Base-by-base conservation (phyloP, 495 filamentous ascomycete species). In the Aspergillus incahuasiensis region DNA sequence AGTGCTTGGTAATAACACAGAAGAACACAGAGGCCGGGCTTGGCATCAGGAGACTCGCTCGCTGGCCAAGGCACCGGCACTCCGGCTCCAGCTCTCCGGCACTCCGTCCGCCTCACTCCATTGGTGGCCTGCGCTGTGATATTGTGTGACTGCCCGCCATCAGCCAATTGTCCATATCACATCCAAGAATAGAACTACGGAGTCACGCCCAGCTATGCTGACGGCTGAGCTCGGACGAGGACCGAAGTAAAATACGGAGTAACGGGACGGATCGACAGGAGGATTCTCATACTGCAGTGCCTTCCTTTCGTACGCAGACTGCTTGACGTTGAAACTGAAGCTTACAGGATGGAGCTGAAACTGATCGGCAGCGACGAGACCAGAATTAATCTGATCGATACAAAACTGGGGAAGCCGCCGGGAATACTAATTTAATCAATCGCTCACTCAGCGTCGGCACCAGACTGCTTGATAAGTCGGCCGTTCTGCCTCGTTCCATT, bases 1-100 rank as follows among this genome's bases (percentile, higher is more conserved):
- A 19, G 38, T 49, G 53, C 53, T 56, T 56, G 53, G 53, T 56
- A 56, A 56, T 56, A 35, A 15, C 32, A 35, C 8, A 9, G 16
- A 19, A 11, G 2, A 11, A 9, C 32, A 5, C 5, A 35, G 32
- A 6, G 12, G 12, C 32, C 12, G 32, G 32, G 45, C 45, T n/a
- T 30, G 21, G 43, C 22, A 24, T 46, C 43, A 22, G 22, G 24
- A 32, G 24, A 35, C 32, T 35, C 32, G 32, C 12, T 2, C n/a
- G n/a, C 4, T 9, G 32, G 32, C 8, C 32, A 11, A 35, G 6
- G 32, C 32, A 9, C 6, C 32, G 6, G 13, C 13, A 7, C 6
- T 30, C 9, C 5, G 28, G 28, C 28, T 9, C 5, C 28, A 30
- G 28, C 28, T 5, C 5, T 30, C n/a, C n/a, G n/a, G n/a, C n/a